Evolutionary conservation across 116 monocot genomes (phyloP), one percentile per base, ranked within the genome.

Genomic region (Phalaenopsis hybrid): DNA sequence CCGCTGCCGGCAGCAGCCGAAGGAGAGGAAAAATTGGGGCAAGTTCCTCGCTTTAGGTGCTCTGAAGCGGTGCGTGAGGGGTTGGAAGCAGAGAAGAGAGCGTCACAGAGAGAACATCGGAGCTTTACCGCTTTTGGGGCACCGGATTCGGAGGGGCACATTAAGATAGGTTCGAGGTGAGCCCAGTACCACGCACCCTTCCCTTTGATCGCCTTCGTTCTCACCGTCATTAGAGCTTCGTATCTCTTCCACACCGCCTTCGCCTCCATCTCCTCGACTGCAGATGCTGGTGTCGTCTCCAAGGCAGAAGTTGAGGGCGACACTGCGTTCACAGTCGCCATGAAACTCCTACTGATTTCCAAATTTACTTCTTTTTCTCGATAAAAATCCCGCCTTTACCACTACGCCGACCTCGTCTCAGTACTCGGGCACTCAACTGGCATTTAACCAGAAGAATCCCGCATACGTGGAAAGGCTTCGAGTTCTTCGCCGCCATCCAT

Each of bases 41-140:
- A 98, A n/a, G 98, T 92, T 61, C 98, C 95, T 72, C 95, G 91
- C 86, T 98, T 98, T 84, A 95, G 90, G 81, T 98, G 98, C 85
- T 98, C 98, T n/a, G 98, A 93, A 25, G 98, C 98, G 20, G 98
- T 95, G 28, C 98, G 86, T 7, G 98, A 98, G 2, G 98, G 98
- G 81, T 98, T 98, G 28, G 98, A 98, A 15, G 98, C 98, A 50
- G 98, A 98, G 92, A 98, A 98, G 49, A 93, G 79, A 76, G 98
- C 93, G 69, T 89, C 81, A 78, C 98, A 98, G 69, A 98, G 93
- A 55, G 90, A 85, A 86, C 95, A 98, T 1, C 92, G 91, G 58
- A 98, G 95, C 87, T 98, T 98, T 43, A 98, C 98, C 52, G 95
- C 93, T 61, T 90, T 90, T 18, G 95, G 92, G 43, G 87, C 78